Evolutionary conservation across 768 basidiomycete species (phyloP).

Genomic region (Suillus bovinus): DNA sequence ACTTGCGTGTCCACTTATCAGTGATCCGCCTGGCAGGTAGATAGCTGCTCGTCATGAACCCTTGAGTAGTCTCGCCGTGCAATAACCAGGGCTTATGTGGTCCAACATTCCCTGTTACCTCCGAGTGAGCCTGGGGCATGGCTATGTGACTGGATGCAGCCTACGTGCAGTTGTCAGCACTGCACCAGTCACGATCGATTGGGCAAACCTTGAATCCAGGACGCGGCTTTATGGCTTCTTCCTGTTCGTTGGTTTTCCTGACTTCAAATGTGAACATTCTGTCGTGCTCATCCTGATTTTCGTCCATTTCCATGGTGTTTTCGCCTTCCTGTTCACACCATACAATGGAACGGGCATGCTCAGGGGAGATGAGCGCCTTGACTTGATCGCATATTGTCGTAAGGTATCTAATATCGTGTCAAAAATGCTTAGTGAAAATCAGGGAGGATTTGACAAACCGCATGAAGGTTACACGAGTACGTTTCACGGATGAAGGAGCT

Average conservation of each 20-base stretch:
- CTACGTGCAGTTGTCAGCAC: constrained; percentile 8
- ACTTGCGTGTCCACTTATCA: constrained; percentile 3
- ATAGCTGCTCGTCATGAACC: constrained; percentile 37
- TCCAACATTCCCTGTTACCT: constrained; percentile 10
- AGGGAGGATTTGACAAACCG: constrained; percentile 35
- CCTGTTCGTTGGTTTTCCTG: constrained; percentile 53
- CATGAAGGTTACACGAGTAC: constrained; percentile 64
- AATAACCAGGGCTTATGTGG: constrained; percentile 32
- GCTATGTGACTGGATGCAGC: constrained; percentile 16
- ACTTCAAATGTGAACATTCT: constrained; percentile 57
- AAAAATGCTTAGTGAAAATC: not conserved
- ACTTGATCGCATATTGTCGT: constrained; percentile 60
- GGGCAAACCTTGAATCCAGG: constrained; percentile 46
- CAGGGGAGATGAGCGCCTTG: constrained; percentile 48
- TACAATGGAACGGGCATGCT: constrained; percentile 45
- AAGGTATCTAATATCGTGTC: constrained; percentile 46
- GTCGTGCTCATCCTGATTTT: constrained; percentile 43
- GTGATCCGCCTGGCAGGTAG: constrained; percentile 10
- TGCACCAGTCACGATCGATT: not conserved
- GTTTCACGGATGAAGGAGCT: constrained; percentile 41
- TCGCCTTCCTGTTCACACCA: constrained; percentile 39
- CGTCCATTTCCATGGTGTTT: constrained; percentile 23
- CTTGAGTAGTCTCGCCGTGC: constrained; percentile 42
- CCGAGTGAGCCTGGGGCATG: constrained; percentile 11
- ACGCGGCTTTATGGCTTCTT: constrained; percentile 45